phyloP scores from a whole-genome alignment of 805 yeast genomes.

The Yamadazyma takamatsuzukensis region DNA sequence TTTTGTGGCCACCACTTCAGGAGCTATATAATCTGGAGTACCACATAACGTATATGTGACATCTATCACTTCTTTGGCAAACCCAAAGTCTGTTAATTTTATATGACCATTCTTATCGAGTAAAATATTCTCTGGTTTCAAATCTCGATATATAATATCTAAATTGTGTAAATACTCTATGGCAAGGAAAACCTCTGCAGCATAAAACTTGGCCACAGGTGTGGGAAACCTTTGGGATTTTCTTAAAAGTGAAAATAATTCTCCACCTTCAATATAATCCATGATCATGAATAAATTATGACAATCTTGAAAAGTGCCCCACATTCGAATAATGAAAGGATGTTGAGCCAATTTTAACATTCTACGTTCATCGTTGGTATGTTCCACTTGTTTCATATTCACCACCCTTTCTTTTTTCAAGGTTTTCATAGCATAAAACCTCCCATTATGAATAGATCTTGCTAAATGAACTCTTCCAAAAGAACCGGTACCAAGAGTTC shows the following conservation, averaged over 20 bases:
- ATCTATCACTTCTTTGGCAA: conserved; percentile 58
- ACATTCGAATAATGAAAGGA: conserved; percentile 59
- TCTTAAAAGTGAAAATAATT: conserved; percentile 51
- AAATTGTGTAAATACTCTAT: conserved; percentile 57
- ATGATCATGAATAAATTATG: conserved; percentile 57
- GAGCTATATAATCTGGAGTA: conserved; percentile 63
- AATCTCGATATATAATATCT: conserved; percentile 57
- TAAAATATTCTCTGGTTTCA: conserved; percentile 59
- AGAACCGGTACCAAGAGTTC: conserved; percentile 60
- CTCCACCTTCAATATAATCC: conserved; percentile 67
- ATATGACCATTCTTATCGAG: conserved; percentile 59
- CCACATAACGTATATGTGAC: conserved; percentile 63
- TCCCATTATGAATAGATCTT: conserved; percentile 54
- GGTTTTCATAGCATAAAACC: conserved; percentile 59
- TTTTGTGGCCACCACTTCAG: conserved; percentile 61
- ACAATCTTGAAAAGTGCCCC: conserved; percentile 65
- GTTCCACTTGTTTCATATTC: conserved; percentile 61
- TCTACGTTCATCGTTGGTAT: conserved; percentile 59
- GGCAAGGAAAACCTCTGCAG: conserved; percentile 59
- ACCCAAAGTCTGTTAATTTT: conserved; percentile 59
- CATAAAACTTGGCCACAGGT: conserved; percentile 61
- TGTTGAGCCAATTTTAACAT: conserved; percentile 57
- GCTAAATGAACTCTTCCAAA: conserved; percentile 61
- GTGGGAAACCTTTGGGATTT: conserved; percentile 59
- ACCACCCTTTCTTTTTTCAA: conserved; percentile 55